A percentile compares a stretch with the other conserved stretches of the same genome.
phyloP scores from a whole-genome alignment of 2,329 filamentous ascomycete genomes.

The Hypoxylon sp. region DNA sequence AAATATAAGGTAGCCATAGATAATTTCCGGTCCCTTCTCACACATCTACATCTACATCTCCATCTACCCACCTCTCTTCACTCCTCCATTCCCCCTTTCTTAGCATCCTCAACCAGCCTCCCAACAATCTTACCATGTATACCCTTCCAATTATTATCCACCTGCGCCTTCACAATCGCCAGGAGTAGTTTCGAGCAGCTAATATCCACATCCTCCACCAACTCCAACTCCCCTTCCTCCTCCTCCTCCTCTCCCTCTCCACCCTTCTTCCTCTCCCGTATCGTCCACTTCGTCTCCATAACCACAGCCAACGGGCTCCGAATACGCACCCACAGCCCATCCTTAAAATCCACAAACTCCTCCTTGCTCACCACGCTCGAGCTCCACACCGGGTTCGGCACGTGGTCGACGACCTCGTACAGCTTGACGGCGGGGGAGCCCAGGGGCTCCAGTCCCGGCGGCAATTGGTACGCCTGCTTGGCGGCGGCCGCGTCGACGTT shows the following conservation, averaged over 20 bases:
- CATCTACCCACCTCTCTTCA: neutral
- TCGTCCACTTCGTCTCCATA: constrained; percentile 68
- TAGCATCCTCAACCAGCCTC: constrained; percentile 56
- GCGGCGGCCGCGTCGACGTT: constrained; percentile 48
- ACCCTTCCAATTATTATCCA: constrained; percentile 64
- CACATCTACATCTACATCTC: too few relatives aligned
- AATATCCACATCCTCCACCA: constrained; percentile 67
- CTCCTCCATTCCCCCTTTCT: constrained; percentile 24
- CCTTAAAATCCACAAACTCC: constrained; percentile 66
- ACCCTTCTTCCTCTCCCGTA: constrained; percentile 54
- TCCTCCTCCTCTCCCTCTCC: constrained; percentile 41
- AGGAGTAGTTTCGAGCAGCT: constrained; percentile 65
- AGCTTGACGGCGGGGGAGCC: constrained; percentile 50
- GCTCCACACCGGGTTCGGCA: constrained; percentile 70
- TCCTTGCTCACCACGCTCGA: constrained; percentile 67
- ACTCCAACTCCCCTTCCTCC: constrained; percentile 53
- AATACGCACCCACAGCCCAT: constrained; percentile 67
- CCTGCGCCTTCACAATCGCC: constrained; percentile 65
- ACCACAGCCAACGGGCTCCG: constrained; percentile 65
- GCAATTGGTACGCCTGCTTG: constrained; percentile 50
- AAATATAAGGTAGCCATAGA: too few relatives aligned
- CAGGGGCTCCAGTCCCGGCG: constrained; percentile 47
- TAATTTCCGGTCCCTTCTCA: too few relatives aligned
- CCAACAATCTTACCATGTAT: constrained; percentile 66
- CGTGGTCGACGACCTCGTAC: constrained; percentile 66